These are phyloP conservation scores for Cryptomeria japonica DNA, from an alignment of 75 land plant species.

Conservation along the genomic window DNA sequence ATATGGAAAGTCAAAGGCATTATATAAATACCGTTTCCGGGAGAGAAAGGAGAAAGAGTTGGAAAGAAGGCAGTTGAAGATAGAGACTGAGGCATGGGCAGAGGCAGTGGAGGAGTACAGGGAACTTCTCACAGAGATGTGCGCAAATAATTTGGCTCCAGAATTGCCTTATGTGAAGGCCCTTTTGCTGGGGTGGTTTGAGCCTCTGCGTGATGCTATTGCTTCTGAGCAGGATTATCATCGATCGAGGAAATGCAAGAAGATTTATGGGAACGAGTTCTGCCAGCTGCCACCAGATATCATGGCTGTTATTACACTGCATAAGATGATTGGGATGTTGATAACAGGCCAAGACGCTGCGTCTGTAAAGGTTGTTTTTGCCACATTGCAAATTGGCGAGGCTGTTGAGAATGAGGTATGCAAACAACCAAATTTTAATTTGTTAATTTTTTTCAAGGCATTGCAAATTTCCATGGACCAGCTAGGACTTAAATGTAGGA, in stretches of 20 bases:
- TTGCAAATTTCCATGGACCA: neutral
- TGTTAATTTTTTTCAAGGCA: neutral
- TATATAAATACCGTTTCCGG: neutral
- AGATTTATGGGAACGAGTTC: conserved; percentile 45
- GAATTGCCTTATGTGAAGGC: conserved; percentile 86
- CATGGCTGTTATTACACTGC: conserved; percentile 97
- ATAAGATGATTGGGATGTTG: conserved; percentile 75
- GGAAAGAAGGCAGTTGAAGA: conserved; percentile 63
- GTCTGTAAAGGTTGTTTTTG: conserved; percentile 51
- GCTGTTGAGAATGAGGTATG: conserved; percentile 93
- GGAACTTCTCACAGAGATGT: conserved; percentile 80
- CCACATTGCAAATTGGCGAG: conserved; percentile 74
- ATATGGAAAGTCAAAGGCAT: neutral
- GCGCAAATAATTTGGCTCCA: conserved; percentile 88
- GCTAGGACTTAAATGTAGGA: neutral
- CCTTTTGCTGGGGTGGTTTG: conserved; percentile 90
- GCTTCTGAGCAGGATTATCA: conserved; percentile 45
- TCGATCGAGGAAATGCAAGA: conserved; percentile 11
- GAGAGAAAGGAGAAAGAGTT: conserved; percentile 24
- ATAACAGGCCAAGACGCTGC: conserved; percentile 54
- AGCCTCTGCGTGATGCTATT: conserved; percentile 76
- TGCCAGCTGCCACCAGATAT: conserved; percentile 71
- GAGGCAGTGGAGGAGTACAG: conserved; percentile 77
- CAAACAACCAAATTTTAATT: neutral
- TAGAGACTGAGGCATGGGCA: conserved; percentile 91